Conservation (phyloP, 2,329 filamentous ascomycete species). For the Trichoderma breve region DNA sequence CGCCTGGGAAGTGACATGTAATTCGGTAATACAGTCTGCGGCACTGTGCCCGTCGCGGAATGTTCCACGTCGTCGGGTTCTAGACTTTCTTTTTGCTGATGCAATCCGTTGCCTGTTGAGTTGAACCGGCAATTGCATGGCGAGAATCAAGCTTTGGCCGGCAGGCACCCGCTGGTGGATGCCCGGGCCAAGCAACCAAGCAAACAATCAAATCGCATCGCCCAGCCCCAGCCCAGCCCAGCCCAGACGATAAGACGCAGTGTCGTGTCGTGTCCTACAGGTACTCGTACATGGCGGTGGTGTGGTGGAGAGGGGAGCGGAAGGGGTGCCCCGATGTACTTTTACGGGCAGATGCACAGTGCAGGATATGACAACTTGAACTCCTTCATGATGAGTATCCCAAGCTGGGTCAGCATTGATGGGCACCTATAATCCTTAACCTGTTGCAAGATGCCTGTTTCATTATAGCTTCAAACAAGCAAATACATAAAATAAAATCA, state of each 20-base stretch:
- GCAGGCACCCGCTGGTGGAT: constrained; percentile 15
- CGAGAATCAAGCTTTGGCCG: neutral
- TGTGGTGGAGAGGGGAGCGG: neutral
- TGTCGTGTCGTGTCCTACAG: neutral
- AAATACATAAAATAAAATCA: neutral
- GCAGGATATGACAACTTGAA: too few species aligned
- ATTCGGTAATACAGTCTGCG: neutral
- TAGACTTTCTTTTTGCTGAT: neutral
- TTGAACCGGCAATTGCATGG: neutral
- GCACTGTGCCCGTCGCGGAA: neutral
- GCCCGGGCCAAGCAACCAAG: neutral
- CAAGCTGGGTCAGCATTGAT: neutral
- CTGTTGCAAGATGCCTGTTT: too few species aligned
- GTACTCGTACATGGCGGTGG: neutral
- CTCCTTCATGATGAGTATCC: too few species aligned
- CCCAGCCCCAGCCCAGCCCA: neutral
- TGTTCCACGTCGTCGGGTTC: neutral
- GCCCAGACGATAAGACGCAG: neutral
- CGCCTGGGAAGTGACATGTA: neutral
- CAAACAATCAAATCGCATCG: neutral
- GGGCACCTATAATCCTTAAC: too few species aligned
- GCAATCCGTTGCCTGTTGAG: neutral
- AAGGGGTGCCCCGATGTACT: neutral
- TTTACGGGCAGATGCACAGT: neutral
- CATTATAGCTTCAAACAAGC: neutral